A percentile compares a stretch with the other conserved stretches of the same genome.
phyloP scores from a whole-genome alignment of 73 alveolate species.

The Paramecium biaurelia region DNA sequence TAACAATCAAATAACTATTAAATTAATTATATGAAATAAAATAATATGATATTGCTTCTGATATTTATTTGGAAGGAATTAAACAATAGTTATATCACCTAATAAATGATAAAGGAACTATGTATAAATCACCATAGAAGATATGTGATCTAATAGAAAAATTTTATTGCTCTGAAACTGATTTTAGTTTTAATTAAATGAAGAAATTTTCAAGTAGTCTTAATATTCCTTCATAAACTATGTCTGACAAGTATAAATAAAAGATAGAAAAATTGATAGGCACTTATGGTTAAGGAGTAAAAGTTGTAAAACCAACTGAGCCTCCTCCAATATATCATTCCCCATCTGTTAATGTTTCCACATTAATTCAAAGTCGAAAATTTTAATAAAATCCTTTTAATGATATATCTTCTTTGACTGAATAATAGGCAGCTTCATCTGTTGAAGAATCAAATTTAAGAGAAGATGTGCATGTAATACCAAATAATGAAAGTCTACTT shows the following conservation, averaged over 20 bases:
- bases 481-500: not conserved
- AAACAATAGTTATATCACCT: not conserved
- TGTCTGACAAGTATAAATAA: constrained; percentile 4
- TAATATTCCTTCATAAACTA: not conserved
- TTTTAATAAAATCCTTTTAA: constrained; percentile 39
- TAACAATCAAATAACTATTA: not conserved
- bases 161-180: not conserved
- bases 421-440: not conserved
- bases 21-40: not conserved
- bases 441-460: constrained; percentile 5
- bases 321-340: constrained; percentile 50
- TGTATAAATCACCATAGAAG: not conserved
- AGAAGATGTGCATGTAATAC: not conserved
- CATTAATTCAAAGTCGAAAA: not conserved
- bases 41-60: not conserved
- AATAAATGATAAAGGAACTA: not conserved
- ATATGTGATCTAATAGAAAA: not conserved
- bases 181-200: not conserved
- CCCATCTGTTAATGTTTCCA: constrained; percentile 39
- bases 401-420: constrained; percentile 41
- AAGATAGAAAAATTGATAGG: constrained; percentile 17
- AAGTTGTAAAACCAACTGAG: not conserved
- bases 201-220: not conserved
- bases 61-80: not conserved
- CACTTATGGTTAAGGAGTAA: not conserved